phyloP scores from a whole-genome alignment of 1,284 basidiomycete genomes.

The Ceratobasidium sp. region DNA sequence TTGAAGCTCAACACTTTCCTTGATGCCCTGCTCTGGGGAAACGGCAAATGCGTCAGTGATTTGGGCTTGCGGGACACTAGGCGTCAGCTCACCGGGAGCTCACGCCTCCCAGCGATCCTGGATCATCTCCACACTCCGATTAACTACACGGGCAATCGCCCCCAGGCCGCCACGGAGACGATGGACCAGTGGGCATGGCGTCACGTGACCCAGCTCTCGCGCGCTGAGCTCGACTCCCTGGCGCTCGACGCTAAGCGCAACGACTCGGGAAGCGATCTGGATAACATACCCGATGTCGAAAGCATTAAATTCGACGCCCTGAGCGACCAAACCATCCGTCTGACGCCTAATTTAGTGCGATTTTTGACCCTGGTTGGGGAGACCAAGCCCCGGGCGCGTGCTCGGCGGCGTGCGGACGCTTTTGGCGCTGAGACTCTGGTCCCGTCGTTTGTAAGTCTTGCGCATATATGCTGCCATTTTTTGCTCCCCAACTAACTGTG shows the following conservation, averaged over 20 bases:
- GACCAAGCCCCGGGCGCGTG: background rate
- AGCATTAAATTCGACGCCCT: background rate
- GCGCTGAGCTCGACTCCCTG: background rate
- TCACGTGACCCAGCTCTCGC: background rate
- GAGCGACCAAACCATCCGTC: background rate
- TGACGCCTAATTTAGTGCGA: background rate
- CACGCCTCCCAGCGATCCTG: background rate
- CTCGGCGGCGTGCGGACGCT: background rate
- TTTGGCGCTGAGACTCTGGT: too few relatives aligned
- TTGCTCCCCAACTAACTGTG: too few relatives aligned
- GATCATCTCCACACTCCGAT: background rate
- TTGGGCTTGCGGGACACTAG: background rate
- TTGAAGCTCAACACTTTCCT: background rate
- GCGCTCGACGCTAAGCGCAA: too few relatives aligned
- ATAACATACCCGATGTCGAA: background rate
- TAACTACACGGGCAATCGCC: slow-evolving; percentile 1
- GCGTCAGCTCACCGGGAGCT: background rate
- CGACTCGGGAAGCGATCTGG: too few relatives aligned
- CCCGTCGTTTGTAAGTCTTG: background rate
- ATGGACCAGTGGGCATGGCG: background rate
- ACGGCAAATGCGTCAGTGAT: background rate
- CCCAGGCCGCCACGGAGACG: background rate
- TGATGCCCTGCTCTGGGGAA: background rate
- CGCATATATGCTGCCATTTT: background rate
- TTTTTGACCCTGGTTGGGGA: too few relatives aligned